Base-by-base conservation (phyloP, 169 alveolate species). In the Plasmodium malariae region DNA sequence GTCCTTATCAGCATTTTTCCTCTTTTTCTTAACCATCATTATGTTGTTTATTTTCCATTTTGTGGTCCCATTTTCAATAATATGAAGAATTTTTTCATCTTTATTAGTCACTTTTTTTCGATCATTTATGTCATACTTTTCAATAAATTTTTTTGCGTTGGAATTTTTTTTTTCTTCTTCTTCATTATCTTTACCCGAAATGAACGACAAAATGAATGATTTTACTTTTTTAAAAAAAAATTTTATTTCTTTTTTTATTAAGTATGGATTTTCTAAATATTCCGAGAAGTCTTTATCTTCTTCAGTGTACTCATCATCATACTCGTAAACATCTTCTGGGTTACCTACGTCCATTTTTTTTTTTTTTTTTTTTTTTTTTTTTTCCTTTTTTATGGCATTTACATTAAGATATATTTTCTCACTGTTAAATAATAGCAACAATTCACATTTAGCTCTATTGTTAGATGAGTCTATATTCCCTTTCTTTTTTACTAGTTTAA, bases 401-500 rank as follows among this genome's bases (percentile, higher is more conserved):
- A 80, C 59, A 67, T 80, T 57, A 7, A 80, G 59, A 14, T 51
- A 40, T 32, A 80, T 51, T 9, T 80, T 51, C 17, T 80, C 90
- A 24, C 63, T 71, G 3, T 80, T 80, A 37, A 32, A 69, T 24
- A 37, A 51, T 3, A 80, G 34, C 3, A 36, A 19, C 32, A 80
- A 32, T 80, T 80, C 90, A 59, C 90, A 80, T 19, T 80, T 80
- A 11, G 90, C 90, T 19, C 83, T 17, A 65, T 67, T 30, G 40
- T 80, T 80, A 1, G 90, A 80, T 1, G 90, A 80, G 49, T 80
- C 90, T 11, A 80, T 51, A 69, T 80, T 80, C 37, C 90, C 90
- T 54, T 54, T 80, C 30, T 68, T 80, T 40, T 55, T 80, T 40
- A 80, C 32, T 54, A 80, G 12, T 80, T 59, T 80, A 14, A 80